Evolutionary conservation across 441 rosid genomes (phyloP).

Genomic region (Eruca vesicaria): DNA sequence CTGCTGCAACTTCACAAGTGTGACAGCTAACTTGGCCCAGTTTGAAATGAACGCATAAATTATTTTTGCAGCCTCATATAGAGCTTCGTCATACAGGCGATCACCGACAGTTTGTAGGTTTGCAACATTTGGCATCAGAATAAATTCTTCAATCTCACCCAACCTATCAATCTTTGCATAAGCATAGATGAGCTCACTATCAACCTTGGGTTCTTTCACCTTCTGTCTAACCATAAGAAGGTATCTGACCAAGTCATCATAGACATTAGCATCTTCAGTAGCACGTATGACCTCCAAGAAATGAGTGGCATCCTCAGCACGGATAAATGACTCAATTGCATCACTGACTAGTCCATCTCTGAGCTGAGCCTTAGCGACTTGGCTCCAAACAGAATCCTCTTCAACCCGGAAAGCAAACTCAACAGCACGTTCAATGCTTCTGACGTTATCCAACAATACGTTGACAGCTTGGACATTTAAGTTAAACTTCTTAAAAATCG

Average conservation of each 20-base stretch:
- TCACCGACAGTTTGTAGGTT: slow-evolving; percentile 97
- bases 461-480: slow-evolving; percentile 95
- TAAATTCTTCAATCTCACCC: slow-evolving; percentile 94
- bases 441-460: slow-evolving; percentile 81
- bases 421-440: slow-evolving; percentile 92
- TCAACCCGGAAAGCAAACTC: slow-evolving; percentile 98
- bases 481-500: slow-evolving; percentile 95
- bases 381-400: slow-evolving; percentile 98
- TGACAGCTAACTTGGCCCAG: slow-evolving; percentile 98
- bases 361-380: slow-evolving; percentile 97
- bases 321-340: slow-evolving; percentile 96
- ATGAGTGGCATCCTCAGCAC: slow-evolving; percentile 96
- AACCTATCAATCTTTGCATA: slow-evolving; percentile 97
- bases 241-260: slow-evolving; percentile 94
- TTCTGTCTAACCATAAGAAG: slow-evolving; percentile 98
- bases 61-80: slow-evolving; percentile 97
- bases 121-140: slow-evolving; percentile 99
- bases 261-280: slow-evolving; percentile 81
- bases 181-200: slow-evolving; percentile 96
- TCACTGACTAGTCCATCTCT: slow-evolving; percentile 93
- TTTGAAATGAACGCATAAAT: slow-evolving; percentile 93
- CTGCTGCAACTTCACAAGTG: slow-evolving; percentile 91
- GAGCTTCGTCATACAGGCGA: slow-evolving; percentile 83
- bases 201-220: slow-evolving; percentile 98
- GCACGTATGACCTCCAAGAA: slow-evolving; percentile 90